Conservation (phyloP, 1,284 basidiomycete species). For the Xanthoconium separans region DNA sequence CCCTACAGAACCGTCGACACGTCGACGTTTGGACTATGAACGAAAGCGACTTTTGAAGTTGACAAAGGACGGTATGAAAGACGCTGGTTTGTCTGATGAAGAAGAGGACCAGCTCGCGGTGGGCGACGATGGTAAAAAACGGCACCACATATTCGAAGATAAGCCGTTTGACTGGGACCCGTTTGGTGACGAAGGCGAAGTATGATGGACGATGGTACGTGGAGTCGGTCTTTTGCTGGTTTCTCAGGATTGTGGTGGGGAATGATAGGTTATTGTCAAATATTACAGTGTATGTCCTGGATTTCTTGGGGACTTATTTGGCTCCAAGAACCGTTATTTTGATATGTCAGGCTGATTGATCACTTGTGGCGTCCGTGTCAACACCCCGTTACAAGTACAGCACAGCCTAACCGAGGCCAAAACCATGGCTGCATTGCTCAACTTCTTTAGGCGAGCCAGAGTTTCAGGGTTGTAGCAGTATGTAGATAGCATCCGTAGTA, state of each 20-base stretch:
- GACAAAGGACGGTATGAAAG: constrained; percentile 31
- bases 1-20: constrained; percentile 25
- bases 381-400: too few species aligned
- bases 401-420: too few species aligned
- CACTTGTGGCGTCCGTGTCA: too few species aligned
- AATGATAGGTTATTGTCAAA: constrained; percentile 9
- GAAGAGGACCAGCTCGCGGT: constrained; percentile 23
- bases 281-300: constrained; percentile 9
- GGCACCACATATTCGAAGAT: constrained; percentile 29
- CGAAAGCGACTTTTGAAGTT: constrained; percentile 27
- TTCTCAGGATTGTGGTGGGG: neutral
- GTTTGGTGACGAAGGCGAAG: constrained; percentile 27
- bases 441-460: too few species aligned
- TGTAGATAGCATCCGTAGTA: too few species aligned
- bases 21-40: constrained; percentile 34
- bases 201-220: constrained; percentile 13
- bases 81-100: constrained; percentile 25
- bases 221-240: too few species aligned
- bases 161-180: constrained; percentile 34
- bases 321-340: too few species aligned
- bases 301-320: neutral
- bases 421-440: too few species aligned
- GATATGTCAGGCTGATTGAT: too few species aligned
- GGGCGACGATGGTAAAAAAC: constrained; percentile 10
- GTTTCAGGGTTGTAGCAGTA: too few species aligned